Conservation (phyloP, 1,284 basidiomycete species). For the Ustilago shanxiensis region DNA sequence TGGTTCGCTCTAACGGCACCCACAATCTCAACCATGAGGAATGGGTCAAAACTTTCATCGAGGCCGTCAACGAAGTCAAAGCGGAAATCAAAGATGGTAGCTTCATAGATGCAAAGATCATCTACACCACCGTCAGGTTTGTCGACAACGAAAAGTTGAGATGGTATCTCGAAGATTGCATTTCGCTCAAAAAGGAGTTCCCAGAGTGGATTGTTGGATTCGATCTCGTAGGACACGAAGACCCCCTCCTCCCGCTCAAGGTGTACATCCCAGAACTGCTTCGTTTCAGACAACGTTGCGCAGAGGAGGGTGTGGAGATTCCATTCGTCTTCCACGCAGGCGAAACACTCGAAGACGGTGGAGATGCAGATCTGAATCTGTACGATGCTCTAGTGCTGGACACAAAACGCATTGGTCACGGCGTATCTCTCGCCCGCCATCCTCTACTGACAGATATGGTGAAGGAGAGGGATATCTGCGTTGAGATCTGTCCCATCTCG, state of each 20-base stretch:
- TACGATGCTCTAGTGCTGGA: conserved; percentile 83
- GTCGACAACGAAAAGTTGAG: conserved; percentile 76
- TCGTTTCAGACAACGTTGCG: conserved; percentile 75
- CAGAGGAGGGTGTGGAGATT: conserved; percentile 76
- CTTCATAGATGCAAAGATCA: conserved; percentile 55
- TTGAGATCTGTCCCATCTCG: conserved; percentile 74
- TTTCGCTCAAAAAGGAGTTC: conserved; percentile 79
- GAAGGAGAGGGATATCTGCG: conserved; percentile 76
- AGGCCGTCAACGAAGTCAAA: conserved; percentile 74
- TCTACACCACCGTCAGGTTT: conserved; percentile 78
- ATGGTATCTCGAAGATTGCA: conserved; percentile 80
- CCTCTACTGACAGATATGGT: conserved; percentile 79
- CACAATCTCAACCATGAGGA: conserved; percentile 76
- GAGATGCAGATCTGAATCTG: conserved; percentile 77
- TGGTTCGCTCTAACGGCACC: conserved; percentile 76
- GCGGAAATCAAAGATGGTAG: conserved; percentile 29
- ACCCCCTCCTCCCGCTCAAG: conserved; percentile 76
- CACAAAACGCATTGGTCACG: conserved; percentile 83
- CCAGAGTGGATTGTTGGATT: conserved; percentile 82
- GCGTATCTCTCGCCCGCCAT: conserved; percentile 80
- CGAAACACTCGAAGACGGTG: conserved; percentile 81
- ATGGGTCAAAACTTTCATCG: conserved; percentile 76
- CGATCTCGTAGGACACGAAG: conserved; percentile 83
- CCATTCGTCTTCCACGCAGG: conserved; percentile 85
- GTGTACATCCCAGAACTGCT: conserved; percentile 78